A percentile compares a stretch with the other conserved stretches of the same genome.
Evolutionary conservation across 2,329 filamentous ascomycete species (phyloP).

Genomic region (Aspergillus japonicus): DNA sequence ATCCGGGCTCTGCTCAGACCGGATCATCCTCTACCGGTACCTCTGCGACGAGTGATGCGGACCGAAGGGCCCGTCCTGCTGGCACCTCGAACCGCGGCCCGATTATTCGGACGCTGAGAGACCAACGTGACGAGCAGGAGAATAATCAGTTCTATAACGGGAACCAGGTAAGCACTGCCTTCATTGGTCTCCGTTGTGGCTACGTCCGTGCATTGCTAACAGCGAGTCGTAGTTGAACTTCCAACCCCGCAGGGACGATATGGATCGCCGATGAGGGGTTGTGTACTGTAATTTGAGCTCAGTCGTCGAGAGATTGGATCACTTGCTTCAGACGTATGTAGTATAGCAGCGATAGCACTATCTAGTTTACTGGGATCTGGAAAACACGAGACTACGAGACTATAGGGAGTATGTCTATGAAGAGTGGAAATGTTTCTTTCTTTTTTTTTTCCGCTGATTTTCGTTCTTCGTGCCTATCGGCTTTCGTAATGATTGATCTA

Average conservation of each 20-base stretch:
- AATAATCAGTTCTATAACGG: conserved; percentile 84
- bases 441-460: not conserved
- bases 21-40: conserved; percentile 7
- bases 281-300: not conserved
- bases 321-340: not conserved
- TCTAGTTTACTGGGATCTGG: not conserved
- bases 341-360: conserved; percentile 16
- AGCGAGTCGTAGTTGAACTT: conserved; percentile 21
- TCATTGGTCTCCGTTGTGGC: not conserved
- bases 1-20: conserved; percentile 12
- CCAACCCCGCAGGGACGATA: conserved; percentile 17
- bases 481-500: not conserved
- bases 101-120: conserved; percentile 54
- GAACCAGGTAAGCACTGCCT: conserved; percentile 66
- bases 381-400: not conserved
- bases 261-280: conserved; percentile 11
- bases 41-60: conserved; percentile 8
- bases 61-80: conserved; percentile 17
- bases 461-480: not conserved
- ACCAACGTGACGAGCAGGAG: conserved; percentile 54
- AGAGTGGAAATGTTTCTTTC: not conserved
- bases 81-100: conserved; percentile 22
- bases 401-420: not conserved
- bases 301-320: not conserved
- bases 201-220: not conserved